phyloP scores from a whole-genome alignment of 176 grass and related monocot genomes.

The Rhynchospora breviuscula region DNA sequence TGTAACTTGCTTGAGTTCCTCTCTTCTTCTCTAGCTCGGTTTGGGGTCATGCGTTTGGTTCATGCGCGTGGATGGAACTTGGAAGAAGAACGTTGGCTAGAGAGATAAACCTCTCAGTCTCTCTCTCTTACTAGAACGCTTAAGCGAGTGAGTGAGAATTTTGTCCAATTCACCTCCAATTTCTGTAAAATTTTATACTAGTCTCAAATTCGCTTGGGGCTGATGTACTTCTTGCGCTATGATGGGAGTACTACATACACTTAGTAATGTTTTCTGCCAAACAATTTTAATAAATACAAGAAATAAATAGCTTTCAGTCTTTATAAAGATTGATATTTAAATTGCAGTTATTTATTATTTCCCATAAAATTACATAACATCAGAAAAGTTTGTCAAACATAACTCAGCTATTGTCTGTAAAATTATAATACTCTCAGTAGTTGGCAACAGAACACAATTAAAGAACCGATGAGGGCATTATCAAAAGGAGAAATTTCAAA shows the following conservation, averaged over 20 bases:
- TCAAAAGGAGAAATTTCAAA: not conserved
- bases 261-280: not conserved
- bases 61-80: not conserved
- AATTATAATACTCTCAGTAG: too few species aligned
- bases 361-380: not conserved
- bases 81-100: constrained; percentile 8
- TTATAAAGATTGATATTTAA: not conserved
- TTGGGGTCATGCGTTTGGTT: not conserved
- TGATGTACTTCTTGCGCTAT: not conserved
- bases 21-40: not conserved
- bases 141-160: not conserved
- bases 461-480: not conserved
- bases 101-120: constrained; percentile 7
- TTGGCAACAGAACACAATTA: too few species aligned
- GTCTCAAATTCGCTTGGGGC: not conserved
- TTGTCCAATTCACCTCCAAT: not conserved
- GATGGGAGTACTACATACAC: not conserved
- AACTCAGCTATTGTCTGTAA: too few species aligned
- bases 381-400: not conserved
- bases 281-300: not conserved
- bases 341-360: not conserved
- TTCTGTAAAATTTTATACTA: not conserved
- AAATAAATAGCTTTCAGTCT: not conserved
- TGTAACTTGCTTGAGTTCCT: not conserved
- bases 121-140: constrained; percentile 1